These are phyloP conservation scores for Lachnellula subtilissima DNA, from an alignment of 2,329 filamentous ascomycete genomes.

Conservation along the genomic window DNA sequence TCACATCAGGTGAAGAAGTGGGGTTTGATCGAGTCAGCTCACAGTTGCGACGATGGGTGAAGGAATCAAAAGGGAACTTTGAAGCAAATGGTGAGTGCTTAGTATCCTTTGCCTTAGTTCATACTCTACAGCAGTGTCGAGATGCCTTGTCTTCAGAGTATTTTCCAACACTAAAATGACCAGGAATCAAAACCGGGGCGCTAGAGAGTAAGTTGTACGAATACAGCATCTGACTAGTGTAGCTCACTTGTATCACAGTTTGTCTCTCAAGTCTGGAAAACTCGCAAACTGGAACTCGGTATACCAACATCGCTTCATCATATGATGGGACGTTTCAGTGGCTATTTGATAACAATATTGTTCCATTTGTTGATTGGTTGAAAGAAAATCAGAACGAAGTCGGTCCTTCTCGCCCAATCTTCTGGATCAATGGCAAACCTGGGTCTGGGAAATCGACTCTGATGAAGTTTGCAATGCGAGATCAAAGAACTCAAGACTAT, in stretches of 20 bases:
- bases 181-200: too few relatives aligned
- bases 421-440: slow-evolving; percentile 1
- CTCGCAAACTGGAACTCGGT: not conserved
- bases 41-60: not conserved
- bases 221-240: too few relatives aligned
- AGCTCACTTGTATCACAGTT: not conserved
- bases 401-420: not conserved
- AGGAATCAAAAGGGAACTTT: not conserved
- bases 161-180: too few relatives aligned
- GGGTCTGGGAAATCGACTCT: slow-evolving; percentile 2
- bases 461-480: slow-evolving; percentile 3
- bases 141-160: too few relatives aligned
- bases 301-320: not conserved
- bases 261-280: not conserved
- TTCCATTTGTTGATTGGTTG: slow-evolving; percentile 1
- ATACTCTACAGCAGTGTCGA: too few relatives aligned
- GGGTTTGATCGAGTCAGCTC: slow-evolving; percentile 2
- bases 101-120: not conserved
- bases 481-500: not conserved
- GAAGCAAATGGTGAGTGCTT: not conserved
- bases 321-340: slow-evolving; percentile 1
- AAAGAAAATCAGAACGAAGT: not conserved
- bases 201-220: too few relatives aligned
- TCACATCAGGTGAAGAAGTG: not conserved
- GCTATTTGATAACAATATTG: not conserved